Conservation (phyloP, 192 early-diverging fungal genomes). For the Ambispora gerdemannii region DNA sequence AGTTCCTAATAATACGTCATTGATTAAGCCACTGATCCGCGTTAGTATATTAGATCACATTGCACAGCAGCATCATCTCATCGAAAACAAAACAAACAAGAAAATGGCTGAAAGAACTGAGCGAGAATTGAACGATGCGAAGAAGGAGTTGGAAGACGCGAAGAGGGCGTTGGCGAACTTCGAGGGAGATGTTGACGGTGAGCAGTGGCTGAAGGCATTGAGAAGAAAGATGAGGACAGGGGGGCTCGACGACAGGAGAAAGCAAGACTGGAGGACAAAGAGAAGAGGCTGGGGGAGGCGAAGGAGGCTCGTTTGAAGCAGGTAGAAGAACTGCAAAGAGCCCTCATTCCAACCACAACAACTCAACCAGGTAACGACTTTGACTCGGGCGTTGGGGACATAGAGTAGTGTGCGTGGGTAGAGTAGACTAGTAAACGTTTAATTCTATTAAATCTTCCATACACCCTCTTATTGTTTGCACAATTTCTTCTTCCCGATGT, state of each 20-base stretch:
- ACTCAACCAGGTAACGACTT: conserved; percentile 15
- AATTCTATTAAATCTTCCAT: background rate
- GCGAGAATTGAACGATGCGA: background rate
- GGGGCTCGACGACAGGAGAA: background rate
- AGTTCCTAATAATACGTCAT: background rate
- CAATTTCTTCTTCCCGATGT: too few relatives aligned
- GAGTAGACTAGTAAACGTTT: conserved; percentile 1
- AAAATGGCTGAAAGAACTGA: background rate
- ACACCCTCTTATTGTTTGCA: background rate
- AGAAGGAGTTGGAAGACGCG: background rate
- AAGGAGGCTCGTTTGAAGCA: background rate
- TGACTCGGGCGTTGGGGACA: conserved; percentile 19
- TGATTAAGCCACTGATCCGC: conserved; percentile 8
- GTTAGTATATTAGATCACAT: background rate
- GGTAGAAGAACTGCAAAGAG: background rate
- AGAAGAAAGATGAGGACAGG: background rate
- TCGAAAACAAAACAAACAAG: background rate
- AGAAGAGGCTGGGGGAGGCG: background rate
- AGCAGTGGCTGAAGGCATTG: background rate
- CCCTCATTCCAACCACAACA: background rate
- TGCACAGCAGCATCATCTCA: background rate
- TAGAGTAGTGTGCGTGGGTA: conserved; percentile 10
- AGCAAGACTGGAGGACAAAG: conserved; percentile 4
- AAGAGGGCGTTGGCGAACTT: background rate
- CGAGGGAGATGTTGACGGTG: background rate